These are phyloP conservation scores for Lodderomyces margitis DNA, from an alignment of 1,139 yeast species.

Conservation along the genomic window DNA sequence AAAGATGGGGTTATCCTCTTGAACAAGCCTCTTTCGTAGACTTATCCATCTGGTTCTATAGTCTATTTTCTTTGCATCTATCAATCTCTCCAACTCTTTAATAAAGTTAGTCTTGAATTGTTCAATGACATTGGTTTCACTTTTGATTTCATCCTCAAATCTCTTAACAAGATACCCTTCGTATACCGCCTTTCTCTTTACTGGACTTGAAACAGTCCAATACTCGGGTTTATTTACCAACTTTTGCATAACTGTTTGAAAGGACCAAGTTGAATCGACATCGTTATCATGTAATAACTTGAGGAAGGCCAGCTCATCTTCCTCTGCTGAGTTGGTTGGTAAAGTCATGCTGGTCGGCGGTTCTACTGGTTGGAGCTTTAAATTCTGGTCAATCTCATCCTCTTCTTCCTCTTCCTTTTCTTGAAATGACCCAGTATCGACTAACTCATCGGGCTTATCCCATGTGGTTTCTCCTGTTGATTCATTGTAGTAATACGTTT, in stretches of 20 bases:
- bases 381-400: slow-evolving; percentile 15
- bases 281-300: slow-evolving; percentile 49
- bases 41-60: slow-evolving; percentile 69
- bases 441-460: slow-evolving; percentile 62
- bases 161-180: slow-evolving; percentile 61
- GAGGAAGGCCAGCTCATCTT: slow-evolving; percentile 40
- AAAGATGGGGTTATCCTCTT: slow-evolving; percentile 65
- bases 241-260: slow-evolving; percentile 61
- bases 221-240: slow-evolving; percentile 61
- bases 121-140: slow-evolving; percentile 52
- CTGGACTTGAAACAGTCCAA: slow-evolving; percentile 66
- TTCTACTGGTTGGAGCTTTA: slow-evolving; percentile 14
- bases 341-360: slow-evolving; percentile 8
- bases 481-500: slow-evolving; percentile 68
- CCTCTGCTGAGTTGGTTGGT: slow-evolving; percentile 5
- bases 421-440: slow-evolving; percentile 3
- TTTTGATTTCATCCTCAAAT: slow-evolving; percentile 51
- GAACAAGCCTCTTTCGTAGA: slow-evolving; percentile 43
- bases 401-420: slow-evolving; percentile 7
- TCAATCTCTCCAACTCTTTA: slow-evolving; percentile 42
- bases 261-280: slow-evolving; percentile 77
- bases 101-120: slow-evolving; percentile 55
- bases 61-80: slow-evolving; percentile 37
- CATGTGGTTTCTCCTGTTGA: slow-evolving; percentile 71
- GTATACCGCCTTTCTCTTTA: slow-evolving; percentile 58